These are phyloP conservation scores for Aegilops speltoides DNA, from an alignment of 176 grass and related monocot genomes.

Conservation along the genomic window DNA sequence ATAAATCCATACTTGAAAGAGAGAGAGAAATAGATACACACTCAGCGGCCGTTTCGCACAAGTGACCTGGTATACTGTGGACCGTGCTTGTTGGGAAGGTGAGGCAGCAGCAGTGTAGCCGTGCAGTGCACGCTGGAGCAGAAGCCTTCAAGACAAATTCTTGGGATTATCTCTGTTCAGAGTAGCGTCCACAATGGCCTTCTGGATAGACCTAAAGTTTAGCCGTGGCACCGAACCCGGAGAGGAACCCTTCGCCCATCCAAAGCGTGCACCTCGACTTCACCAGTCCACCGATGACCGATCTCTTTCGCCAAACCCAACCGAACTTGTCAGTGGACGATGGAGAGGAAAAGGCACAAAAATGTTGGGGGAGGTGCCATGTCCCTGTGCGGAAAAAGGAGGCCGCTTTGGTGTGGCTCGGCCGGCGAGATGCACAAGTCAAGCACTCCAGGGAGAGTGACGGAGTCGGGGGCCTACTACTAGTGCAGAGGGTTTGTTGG, in stretches of 20 bases:
- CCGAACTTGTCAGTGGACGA: background rate
- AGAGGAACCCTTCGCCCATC: background rate
- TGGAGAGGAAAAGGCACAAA: background rate
- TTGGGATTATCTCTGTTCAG: background rate
- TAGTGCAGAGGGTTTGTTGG: background rate
- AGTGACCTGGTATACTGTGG: background rate
- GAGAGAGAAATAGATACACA: no score
- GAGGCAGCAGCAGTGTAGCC: background rate
- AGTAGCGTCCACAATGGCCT: background rate
- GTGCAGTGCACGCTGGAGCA: background rate
- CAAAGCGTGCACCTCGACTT: background rate
- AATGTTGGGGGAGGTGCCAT: background rate
- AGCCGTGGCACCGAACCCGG: conserved; percentile 14
- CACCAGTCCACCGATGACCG: background rate
- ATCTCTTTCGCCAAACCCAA: conserved; percentile 15
- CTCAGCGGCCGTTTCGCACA: no score
- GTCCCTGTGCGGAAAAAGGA: conserved; percentile 13
- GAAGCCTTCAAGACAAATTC: background rate
- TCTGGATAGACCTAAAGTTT: background rate
- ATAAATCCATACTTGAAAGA: no score
- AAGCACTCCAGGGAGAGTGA: background rate
- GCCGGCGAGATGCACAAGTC: conserved; percentile 1
- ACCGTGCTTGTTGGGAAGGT: background rate
- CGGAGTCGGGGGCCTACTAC: background rate
- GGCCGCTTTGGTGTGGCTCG: conserved; percentile 20